These are phyloP conservation scores for Penicillium sp. DNA, from an alignment of 2,329 filamentous ascomycete species.

Conservation along the genomic window DNA sequence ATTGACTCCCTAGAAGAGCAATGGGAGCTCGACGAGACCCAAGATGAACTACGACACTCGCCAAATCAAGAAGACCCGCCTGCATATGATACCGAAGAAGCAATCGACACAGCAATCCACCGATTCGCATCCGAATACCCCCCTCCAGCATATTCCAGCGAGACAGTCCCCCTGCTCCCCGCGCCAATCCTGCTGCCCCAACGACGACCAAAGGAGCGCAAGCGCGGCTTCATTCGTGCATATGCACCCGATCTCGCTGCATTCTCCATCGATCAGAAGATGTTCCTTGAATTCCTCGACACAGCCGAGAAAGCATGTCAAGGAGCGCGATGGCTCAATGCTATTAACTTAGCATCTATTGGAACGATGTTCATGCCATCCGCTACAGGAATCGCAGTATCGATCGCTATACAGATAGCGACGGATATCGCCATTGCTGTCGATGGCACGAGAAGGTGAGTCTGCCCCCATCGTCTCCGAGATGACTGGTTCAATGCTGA, in stretches of 20 bases:
- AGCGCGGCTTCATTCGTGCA: conserved; percentile 42
- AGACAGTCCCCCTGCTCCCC: conserved; percentile 17
- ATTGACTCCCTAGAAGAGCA: conserved; percentile 14
- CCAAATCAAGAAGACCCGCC: background rate
- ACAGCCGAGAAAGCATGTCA: conserved; percentile 42
- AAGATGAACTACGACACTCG: conserved; percentile 18
- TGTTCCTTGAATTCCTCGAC: conserved; percentile 42
- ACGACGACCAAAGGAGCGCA: conserved; percentile 37
- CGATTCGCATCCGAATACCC: conserved; percentile 16
- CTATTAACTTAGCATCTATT: conserved; percentile 46
- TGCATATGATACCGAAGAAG: background rate
- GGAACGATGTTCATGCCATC: conserved; percentile 43
- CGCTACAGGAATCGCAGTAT: conserved; percentile 47
- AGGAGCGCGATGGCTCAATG: conserved; percentile 40
- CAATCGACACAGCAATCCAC: conserved; percentile 9
- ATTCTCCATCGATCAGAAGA: conserved; percentile 38
- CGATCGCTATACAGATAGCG: conserved; percentile 47
- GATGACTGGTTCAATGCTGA: background rate
- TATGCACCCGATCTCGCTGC: conserved; percentile 41
- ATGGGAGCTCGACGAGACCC: conserved; percentile 30
- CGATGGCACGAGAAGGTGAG: conserved; percentile 34
- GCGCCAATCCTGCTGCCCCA: conserved; percentile 45
- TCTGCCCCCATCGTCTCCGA: background rate
- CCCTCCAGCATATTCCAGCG: conserved; percentile 10
- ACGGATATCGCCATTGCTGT: conserved; percentile 47